A percentile compares a stretch with the other conserved stretches of the same genome.
Conservation (phyloP, 108 stramenopile species). For the Aurantiochytrium sp. region DNA sequence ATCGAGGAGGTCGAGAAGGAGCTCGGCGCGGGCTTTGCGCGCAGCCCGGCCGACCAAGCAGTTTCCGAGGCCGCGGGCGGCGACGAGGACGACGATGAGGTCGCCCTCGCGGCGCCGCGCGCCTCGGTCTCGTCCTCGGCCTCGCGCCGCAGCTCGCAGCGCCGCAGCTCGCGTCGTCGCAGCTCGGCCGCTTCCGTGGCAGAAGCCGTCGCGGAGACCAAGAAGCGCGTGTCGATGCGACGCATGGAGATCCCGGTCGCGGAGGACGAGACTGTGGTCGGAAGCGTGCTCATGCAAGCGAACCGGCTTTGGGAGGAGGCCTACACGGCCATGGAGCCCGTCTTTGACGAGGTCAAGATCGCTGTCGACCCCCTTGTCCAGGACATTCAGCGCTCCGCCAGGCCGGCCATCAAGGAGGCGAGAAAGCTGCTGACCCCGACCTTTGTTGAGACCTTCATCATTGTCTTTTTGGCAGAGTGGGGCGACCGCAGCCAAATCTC, state of each 20-base stretch:
- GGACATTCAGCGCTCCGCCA: not conserved
- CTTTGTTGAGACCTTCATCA: constrained; percentile 63
- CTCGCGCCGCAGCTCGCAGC: not conserved
- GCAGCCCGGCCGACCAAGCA: not conserved
- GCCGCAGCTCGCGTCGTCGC: not conserved
- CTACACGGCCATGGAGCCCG: not conserved
- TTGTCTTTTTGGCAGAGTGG: constrained; percentile 99
- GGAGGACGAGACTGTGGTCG: not conserved
- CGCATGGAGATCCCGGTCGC: not conserved
- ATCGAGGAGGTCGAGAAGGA: constrained; percentile 97
- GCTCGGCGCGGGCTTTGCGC: constrained; percentile 45
- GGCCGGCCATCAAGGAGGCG: not conserved
- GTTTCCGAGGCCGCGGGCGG: too few relatives aligned
- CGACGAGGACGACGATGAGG: not conserved
- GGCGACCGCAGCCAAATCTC: constrained; percentile 99
- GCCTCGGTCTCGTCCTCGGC: not conserved
- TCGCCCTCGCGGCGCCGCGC: not conserved
- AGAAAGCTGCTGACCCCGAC: not conserved
- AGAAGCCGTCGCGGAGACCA: not conserved
- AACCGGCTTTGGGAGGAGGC: not conserved
- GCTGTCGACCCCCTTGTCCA: not conserved
- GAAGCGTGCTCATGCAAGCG: not conserved
- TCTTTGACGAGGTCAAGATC: not conserved
- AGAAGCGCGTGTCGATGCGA: not conserved
- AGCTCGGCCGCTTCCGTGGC: not conserved